These are phyloP conservation scores for Aleurites moluccanus DNA, from an alignment of 441 rosid species.

Conservation along the genomic window DNA sequence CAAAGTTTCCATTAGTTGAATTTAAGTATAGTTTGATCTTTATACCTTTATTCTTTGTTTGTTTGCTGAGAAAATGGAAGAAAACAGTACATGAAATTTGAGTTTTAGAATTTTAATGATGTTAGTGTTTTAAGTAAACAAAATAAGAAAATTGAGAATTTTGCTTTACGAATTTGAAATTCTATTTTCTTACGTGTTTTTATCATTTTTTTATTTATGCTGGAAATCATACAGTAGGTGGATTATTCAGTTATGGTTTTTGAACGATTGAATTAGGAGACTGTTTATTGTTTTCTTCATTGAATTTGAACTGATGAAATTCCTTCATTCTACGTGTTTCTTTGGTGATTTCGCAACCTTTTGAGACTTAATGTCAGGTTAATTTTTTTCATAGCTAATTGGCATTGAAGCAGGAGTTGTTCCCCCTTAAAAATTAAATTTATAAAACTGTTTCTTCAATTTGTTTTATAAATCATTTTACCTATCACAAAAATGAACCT, in stretches of 20 bases:
- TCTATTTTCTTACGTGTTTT: no score
- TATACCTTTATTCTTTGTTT: background rate
- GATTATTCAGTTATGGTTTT: background rate
- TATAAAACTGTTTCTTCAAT: background rate
- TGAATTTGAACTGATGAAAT: no score
- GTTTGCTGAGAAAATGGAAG: background rate
- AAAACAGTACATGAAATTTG: background rate
- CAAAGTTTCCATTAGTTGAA: no score
- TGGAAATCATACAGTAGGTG: background rate
- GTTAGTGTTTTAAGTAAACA: background rate
- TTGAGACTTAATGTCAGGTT: background rate
- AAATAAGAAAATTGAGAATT: background rate
- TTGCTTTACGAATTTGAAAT: no score
- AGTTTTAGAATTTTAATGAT: background rate
- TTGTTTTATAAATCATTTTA: background rate
- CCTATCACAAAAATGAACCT: no score
- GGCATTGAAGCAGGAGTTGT: no score
- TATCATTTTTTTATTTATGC: background rate
- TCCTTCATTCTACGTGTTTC: background rate
- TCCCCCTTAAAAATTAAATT: no score
- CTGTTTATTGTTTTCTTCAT: background rate
- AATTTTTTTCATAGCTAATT: background rate
- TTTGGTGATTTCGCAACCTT: background rate
- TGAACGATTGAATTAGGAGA: background rate
- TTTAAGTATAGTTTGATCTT: background rate